Evolutionary conservation across 768 basidiomycete genomes (phyloP), one percentile per base, ranked within the genome.

Genomic region (Gautieria morchelliformis): DNA sequence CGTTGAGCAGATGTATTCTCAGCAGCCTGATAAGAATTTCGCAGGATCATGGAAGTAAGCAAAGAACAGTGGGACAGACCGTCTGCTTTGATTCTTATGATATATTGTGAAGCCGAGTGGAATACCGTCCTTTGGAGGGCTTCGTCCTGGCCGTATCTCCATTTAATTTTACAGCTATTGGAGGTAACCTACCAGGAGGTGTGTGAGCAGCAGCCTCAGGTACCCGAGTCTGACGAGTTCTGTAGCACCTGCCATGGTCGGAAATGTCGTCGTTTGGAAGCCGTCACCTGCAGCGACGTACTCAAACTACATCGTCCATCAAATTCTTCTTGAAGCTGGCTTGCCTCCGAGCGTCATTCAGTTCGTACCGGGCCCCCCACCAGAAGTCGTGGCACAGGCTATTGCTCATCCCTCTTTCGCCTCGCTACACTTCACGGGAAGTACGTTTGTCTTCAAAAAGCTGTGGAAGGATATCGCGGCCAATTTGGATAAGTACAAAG

Each of bases 111-210:
- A 96, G 94, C 75, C 93, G 95, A 47, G 81, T 86, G 41, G 96
- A 99, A 72, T 98, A 94, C 71, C 90, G 96, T 59, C 83, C 95
- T 1, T 79, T 99, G n/a, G 96, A 98, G 73, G 96, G 96, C 22
- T 99, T 99, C 74, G 91, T 98, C 24, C 80, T 98, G 51, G 96
- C 96, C 14, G 89, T 98, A 41, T 93, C 96, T 7, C 96, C 96
- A 0, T 98, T 99, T 78, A 99, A 99, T 73, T 94, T 93, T 68
- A 97, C 95, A 33, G 95, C 95, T 27, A 99, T 99, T 61, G 95
- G 93, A 41, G 96, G 92, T 14, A 99, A 99, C 71, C 87, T 98
- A 37, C 82, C 86, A 7, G 87, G 81, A 70, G 70, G 85, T 81
- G 56, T 53, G 75, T 60, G 15, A 35, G 33, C 33, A 58, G 33